A percentile compares a stretch with the other conserved stretches of the same genome.
phyloP scores from a whole-genome alignment of 225 moss, liverwort and hornwort species.

The Asterella californica region DNA sequence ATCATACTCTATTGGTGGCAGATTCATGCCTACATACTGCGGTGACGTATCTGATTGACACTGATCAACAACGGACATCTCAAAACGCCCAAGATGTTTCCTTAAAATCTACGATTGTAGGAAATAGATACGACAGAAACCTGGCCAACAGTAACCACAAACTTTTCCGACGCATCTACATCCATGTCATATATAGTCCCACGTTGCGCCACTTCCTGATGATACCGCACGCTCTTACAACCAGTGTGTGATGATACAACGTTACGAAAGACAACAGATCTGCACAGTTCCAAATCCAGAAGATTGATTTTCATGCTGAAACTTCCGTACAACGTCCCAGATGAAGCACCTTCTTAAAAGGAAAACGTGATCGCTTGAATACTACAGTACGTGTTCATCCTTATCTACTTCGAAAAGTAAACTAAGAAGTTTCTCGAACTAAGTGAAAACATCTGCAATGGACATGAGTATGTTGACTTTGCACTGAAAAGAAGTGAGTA shows the following conservation, averaged over 20 bases:
- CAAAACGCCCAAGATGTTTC: neutral
- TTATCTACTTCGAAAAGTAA: no score
- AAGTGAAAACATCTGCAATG: no score
- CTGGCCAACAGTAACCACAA: conserved; percentile 67
- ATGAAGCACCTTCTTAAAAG: neutral
- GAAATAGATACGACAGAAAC: conserved; percentile 17
- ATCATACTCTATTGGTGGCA: no score
- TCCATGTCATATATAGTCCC: conserved; percentile 74
- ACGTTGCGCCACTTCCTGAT: conserved; percentile 63
- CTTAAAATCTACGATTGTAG: neutral
- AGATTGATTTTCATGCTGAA: neutral
- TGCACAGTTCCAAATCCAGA: conserved; percentile 27
- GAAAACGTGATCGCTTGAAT: neutral
- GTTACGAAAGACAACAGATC: conserved; percentile 74
- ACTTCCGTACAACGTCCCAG: neutral
- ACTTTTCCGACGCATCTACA: conserved; percentile 54
- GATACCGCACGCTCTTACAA: conserved; percentile 64
- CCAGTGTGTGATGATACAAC: conserved; percentile 43
- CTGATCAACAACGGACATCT: no score
- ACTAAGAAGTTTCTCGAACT: neutral
- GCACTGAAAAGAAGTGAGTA: conserved; percentile 1
- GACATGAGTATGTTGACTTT: neutral
- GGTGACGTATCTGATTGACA: no score
- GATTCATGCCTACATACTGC: no score
- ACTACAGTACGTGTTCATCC: neutral